Evolutionary conservation across 2,329 filamentous ascomycete genomes (phyloP), one percentile per base, ranked within the genome.

Genomic region (Dichotomopilus funicola): DNA sequence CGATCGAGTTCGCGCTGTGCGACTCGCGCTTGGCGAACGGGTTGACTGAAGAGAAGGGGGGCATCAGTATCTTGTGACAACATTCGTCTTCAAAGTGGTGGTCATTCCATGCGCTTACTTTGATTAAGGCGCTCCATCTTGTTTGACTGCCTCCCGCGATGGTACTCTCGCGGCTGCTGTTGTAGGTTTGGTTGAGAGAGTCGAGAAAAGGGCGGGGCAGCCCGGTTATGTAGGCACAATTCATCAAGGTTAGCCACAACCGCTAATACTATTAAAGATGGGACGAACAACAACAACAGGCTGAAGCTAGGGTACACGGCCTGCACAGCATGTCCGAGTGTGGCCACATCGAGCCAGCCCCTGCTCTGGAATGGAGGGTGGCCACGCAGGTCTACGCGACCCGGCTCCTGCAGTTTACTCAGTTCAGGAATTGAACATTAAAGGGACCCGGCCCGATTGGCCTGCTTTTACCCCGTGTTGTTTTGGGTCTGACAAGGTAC

Each of bases 21-120:
- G 81, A 77, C 57, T 91, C 86, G 65, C 83, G 83, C 71, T 79
- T 84, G 57, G 80, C 75, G 73, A 94, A 94, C 34, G 89, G 89
- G 70, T 94, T 94, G 68, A 82, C 86, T 88, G 59, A 49, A n/a
- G 42, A 43, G 34, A 37, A 31, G 36, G 13, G 19, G 31, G 44
- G 19, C 19, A 27, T 58, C 19, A 53, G 49, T 33, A 53, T 44
- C 2, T 12, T 6, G 13, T 12, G 13, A 13, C 40, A 7, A n/a
- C 11, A 12, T 8, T 4, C 12, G 19, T 27, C 19, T 27, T 27
- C 19, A 27, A 27, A 27, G 19, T 38, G 40, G 12, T 42, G 40
- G 12, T 42, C 2, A 4, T 8, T 7, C 13, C 1, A 11, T 7
- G 49, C 9, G 45, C 53, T 31, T 37, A 60, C 58, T 54, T 12